Percentiles rank a stretch among this genome's conserved stretches.
These are phyloP conservation scores for Blastobotrys buckinghamii DNA, from an alignment of 1,139 yeast genomes.

Conservation along the genomic window DNA sequence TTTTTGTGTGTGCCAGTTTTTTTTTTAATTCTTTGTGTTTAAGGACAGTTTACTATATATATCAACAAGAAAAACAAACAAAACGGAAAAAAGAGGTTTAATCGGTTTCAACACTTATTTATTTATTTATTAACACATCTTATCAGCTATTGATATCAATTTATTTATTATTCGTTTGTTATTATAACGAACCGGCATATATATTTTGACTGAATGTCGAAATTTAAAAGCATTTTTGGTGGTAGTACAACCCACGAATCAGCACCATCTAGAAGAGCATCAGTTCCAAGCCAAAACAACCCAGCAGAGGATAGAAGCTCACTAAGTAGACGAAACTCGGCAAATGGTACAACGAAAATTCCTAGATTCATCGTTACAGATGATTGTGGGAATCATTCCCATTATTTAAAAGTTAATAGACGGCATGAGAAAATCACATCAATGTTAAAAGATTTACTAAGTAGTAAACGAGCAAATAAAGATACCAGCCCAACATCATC, in stretches of 20 bases:
- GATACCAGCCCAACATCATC: no score
- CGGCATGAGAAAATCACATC: constrained; percentile 84
- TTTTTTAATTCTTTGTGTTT: no score
- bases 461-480: constrained; percentile 67
- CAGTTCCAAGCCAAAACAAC: neutral
- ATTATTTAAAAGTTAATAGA: constrained; percentile 65
- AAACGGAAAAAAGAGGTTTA: no score
- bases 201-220: constrained; percentile 14
- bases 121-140: no score
- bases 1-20: no score
- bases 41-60: no score
- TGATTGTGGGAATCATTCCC: constrained; percentile 73
- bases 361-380: constrained; percentile 18
- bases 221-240: constrained; percentile 17
- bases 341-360: constrained; percentile 3
- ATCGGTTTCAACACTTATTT: no score
- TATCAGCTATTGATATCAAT: no score
- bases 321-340: constrained; percentile 7
- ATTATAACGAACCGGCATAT: no score
- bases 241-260: constrained; percentile 8
- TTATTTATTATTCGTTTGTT: no score
- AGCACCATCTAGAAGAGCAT: neutral
- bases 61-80: no score
- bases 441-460: constrained; percentile 76
- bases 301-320: neutral